A percentile compares a stretch with the other conserved stretches of the same genome.
phyloP scores from a whole-genome alignment of 768 basidiomycete genomes.

The Hemileccinum rubropunctum region DNA sequence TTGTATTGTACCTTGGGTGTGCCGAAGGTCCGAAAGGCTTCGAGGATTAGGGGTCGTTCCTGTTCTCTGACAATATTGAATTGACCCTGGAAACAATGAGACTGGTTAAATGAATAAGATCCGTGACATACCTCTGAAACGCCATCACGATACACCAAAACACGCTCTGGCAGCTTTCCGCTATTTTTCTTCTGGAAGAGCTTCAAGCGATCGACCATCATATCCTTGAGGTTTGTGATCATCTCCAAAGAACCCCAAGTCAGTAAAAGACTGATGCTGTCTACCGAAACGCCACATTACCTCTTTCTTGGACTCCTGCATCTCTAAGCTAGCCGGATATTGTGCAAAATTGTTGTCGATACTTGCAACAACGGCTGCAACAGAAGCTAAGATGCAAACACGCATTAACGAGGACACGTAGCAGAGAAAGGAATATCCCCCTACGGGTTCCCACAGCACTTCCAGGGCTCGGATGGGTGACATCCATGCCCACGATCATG shows the following conservation, averaged over 20 bases:
- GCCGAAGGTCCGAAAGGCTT: constrained; percentile 41
- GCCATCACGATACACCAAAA: constrained; percentile 68
- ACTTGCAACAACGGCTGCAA: constrained; percentile 55
- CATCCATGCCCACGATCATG: constrained; percentile 59
- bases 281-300: constrained; percentile 25
- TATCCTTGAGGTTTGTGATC: constrained; percentile 45
- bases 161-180: constrained; percentile 39
- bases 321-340: constrained; percentile 48
- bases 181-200: constrained; percentile 37
- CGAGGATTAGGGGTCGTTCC: constrained; percentile 42
- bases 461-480: constrained; percentile 78
- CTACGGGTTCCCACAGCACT: constrained; percentile 52
- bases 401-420: not conserved
- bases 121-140: constrained; percentile 62
- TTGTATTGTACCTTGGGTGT: constrained; percentile 36
- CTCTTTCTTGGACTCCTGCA: constrained; percentile 68
- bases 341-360: constrained; percentile 43
- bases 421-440: not conserved
- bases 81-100: constrained; percentile 41
- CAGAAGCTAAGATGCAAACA: constrained; percentile 32
- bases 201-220: constrained; percentile 48
- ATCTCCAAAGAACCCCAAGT: constrained; percentile 30
- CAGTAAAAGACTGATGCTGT: not conserved
- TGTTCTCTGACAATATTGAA: constrained; percentile 43
- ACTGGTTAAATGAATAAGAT: not conserved